Percentiles rank a stretch among this genome's conserved stretches.
phyloP scores from a whole-genome alignment of 805 yeast species.

The Maudiozyma barnettii region DNA sequence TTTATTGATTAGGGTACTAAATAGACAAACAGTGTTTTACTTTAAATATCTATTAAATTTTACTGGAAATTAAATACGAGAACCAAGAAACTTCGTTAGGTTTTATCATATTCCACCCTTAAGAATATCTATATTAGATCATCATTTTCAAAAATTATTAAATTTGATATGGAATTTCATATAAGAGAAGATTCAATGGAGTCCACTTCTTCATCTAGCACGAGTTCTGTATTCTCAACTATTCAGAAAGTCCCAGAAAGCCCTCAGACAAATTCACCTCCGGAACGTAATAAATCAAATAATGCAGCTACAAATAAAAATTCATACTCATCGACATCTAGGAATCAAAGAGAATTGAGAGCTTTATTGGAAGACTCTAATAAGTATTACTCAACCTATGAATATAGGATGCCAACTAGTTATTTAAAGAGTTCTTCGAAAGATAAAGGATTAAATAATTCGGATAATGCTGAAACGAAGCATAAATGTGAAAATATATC shows the following conservation, averaged over 20 bases:
- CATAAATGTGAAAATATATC: too few species aligned
- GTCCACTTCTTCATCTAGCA: background rate
- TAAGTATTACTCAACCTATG: conserved; percentile 20
- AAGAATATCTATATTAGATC: too few species aligned
- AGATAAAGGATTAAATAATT: background rate
- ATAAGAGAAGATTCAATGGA: background rate
- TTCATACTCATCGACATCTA: background rate
- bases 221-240: background rate
- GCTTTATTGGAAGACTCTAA: conserved; percentile 22
- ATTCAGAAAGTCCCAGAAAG: background rate
- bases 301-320: background rate
- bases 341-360: conserved; percentile 5
- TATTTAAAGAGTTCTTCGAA: conserved; percentile 14
- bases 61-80: too few species aligned
- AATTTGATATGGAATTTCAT: background rate
- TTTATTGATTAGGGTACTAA: too few species aligned
- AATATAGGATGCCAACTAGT: conserved; percentile 17
- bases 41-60: too few species aligned
- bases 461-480: too few species aligned
- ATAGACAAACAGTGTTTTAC: too few species aligned
- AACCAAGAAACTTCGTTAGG: too few species aligned
- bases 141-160: background rate
- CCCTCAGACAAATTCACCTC: background rate
- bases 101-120: too few species aligned
- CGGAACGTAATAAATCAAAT: background rate